Percentiles rank a stretch among this genome's conserved stretches.
phyloP scores from a whole-genome alignment of 495 filamentous ascomycete species.

The Trichoderma gamsii region DNA sequence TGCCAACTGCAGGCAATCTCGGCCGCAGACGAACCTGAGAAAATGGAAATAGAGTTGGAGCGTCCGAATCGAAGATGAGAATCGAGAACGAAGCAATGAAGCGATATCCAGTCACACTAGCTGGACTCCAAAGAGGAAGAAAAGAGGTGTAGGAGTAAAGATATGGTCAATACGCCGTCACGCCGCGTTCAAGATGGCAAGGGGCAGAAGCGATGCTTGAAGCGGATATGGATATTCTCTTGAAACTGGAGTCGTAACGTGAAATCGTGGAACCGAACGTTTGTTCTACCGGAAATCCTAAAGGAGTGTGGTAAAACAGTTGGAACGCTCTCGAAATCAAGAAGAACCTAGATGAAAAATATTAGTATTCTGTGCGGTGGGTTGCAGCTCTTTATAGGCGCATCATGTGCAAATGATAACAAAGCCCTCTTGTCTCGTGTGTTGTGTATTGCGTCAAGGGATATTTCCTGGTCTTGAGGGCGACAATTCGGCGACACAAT shows the following conservation, averaged over 20 bases:
- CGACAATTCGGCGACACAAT: neutral
- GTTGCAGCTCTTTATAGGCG: neutral
- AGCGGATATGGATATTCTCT: neutral
- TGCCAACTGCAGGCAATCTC: neutral
- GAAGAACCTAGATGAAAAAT: neutral
- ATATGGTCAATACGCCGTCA: neutral
- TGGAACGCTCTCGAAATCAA: slow-evolving; percentile 13
- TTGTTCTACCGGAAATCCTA: slow-evolving; percentile 12
- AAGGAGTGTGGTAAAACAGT: slow-evolving; percentile 15
- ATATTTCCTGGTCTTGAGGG: neutral
- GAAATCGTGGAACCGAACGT: slow-evolving; percentile 9
- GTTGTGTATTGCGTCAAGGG: neutral
- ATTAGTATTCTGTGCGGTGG: neutral
- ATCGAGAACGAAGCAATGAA: neutral
- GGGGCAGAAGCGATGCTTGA: slow-evolving; percentile 3
- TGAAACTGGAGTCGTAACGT: neutral
- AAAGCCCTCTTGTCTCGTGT: neutral
- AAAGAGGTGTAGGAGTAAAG: neutral
- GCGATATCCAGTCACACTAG: neutral
- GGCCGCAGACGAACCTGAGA: neutral
- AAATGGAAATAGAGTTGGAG: neutral
- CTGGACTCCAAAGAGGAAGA: neutral
- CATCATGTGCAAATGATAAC: neutral
- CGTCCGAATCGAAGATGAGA: neutral
- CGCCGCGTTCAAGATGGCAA: slow-evolving; percentile 9